phyloP scores from a whole-genome alignment of 129 eudicot genomes.

The Centaurea solstitialis region DNA sequence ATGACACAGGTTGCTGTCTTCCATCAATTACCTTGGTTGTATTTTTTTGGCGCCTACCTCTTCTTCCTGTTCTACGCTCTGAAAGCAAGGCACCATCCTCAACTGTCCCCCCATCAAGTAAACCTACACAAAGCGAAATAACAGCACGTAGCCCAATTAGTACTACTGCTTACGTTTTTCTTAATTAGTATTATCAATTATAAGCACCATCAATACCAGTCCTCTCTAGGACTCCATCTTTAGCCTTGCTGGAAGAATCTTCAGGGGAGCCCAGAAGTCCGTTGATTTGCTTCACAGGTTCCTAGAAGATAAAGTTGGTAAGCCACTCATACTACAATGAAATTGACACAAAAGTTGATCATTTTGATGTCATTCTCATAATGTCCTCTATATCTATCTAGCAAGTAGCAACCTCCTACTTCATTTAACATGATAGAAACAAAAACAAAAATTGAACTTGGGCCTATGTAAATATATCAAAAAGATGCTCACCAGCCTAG shows the following conservation, averaged over 20 bases:
- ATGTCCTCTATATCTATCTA: neutral
- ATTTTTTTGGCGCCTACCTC: constrained; percentile 59
- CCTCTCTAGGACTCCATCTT: constrained; percentile 35
- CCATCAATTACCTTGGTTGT: constrained; percentile 51
- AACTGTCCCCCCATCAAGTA: constrained; percentile 36
- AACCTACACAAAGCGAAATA: constrained; percentile 38
- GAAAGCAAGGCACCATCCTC: constrained; percentile 44
- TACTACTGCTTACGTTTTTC: constrained; percentile 1
- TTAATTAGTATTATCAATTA: neutral
- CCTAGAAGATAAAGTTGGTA: constrained; percentile 35
- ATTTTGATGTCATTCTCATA: constrained; percentile 2
- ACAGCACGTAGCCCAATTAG: constrained; percentile 8
- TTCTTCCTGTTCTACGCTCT: constrained; percentile 65
- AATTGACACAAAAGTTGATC: constrained; percentile 10
- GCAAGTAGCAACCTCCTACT: neutral
- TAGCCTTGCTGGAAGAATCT: constrained; percentile 28
- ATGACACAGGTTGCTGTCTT: constrained; percentile 36
- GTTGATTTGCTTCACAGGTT: constrained; percentile 38
- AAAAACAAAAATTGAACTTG: neutral
- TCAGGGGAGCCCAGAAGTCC: constrained; percentile 40
- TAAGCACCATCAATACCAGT: constrained; percentile 30
- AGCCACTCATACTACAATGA: constrained; percentile 9
- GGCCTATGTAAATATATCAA: neutral
- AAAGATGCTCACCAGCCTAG: constrained; percentile 36
- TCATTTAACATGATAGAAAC: neutral